A percentile compares a stretch with the other conserved stretches of the same genome.
Evolutionary conservation across 2,329 filamentous ascomycete species (phyloP).

Genomic region (Dichotomopilus funicola): DNA sequence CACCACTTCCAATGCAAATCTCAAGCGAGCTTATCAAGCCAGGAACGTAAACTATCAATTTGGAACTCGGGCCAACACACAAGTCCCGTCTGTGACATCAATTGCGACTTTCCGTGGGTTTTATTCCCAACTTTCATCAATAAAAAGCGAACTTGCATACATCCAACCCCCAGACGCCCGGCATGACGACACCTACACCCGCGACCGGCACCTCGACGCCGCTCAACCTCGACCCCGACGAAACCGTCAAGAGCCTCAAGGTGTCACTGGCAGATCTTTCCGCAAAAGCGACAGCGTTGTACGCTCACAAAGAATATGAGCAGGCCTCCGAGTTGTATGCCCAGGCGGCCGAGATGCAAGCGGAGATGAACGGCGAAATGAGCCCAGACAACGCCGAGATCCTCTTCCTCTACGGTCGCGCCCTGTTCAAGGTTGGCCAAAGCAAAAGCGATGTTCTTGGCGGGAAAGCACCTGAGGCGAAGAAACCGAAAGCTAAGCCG

Average conservation of each 20-base stretch:
- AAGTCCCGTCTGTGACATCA: background rate
- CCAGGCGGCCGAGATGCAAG: conserved; percentile 82
- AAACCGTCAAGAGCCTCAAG: conserved; percentile 35
- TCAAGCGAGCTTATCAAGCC: background rate
- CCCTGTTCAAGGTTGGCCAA: conserved; percentile 88
- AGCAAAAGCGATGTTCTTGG: conserved; percentile 92
- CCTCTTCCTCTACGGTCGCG: conserved; percentile 88
- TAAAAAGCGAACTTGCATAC: background rate
- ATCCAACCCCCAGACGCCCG: conserved; percentile 4
- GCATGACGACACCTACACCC: conserved; percentile 24
- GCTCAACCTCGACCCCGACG: conserved; percentile 29
- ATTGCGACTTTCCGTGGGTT: background rate
- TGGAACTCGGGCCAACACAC: background rate
- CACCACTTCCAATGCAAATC: background rate
- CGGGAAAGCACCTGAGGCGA: conserved; percentile 59
- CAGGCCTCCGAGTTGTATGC: conserved; percentile 84
- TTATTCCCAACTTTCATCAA: background rate
- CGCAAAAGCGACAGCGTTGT: conserved; percentile 75
- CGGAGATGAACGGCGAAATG: conserved; percentile 87
- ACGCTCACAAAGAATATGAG: conserved; percentile 81
- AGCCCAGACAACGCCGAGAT: conserved; percentile 85
- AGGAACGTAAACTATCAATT: too few relatives aligned
- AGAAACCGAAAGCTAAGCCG: conserved; percentile 36
- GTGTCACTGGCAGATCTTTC: conserved; percentile 70
- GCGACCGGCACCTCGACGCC: conserved; percentile 29